Percentiles rank a stretch among this genome's conserved stretches.
Conservation (phyloP, 78 protist genomes). For the Protostelium mycophagum region DNA sequence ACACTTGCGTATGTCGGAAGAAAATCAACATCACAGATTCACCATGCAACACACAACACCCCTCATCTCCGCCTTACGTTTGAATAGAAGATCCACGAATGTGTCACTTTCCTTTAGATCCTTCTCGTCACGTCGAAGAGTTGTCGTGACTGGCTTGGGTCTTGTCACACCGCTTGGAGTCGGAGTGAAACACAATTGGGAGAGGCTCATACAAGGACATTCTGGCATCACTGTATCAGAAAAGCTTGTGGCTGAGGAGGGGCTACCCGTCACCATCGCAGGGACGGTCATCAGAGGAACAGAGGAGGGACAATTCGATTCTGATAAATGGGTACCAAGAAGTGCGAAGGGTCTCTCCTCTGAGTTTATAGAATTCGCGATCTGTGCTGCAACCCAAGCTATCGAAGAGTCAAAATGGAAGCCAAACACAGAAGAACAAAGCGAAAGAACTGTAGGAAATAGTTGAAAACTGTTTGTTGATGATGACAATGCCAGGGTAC, state of each 20-base stretch:
- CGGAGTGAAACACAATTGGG: conserved; percentile 68
- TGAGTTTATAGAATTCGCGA: conserved; percentile 66
- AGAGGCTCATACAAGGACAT: conserved; percentile 33
- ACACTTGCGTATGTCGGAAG: too few species aligned
- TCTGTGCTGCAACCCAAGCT: conserved; percentile 79
- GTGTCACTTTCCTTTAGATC: too few species aligned
- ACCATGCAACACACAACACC: too few species aligned
- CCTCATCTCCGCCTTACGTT: too few species aligned
- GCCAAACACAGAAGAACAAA: neutral
- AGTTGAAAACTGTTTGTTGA: neutral
- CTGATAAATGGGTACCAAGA: conserved; percentile 2
- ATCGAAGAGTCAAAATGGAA: conserved; percentile 47
- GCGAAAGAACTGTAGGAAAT: conserved; percentile 8
- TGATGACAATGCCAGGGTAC: conserved; percentile 76
- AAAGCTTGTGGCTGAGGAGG: neutral
- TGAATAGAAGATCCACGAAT: too few species aligned
- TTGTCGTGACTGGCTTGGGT: conserved; percentile 91
- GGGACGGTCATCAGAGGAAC: conserved; percentile 31
- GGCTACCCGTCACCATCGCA: conserved; percentile 11
- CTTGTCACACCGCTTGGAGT: conserved; percentile 86
- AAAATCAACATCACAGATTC: too few species aligned
- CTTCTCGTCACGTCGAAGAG: conserved; percentile 54
- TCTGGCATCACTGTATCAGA: conserved; percentile 14
- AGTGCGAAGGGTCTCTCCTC: conserved; percentile 10
- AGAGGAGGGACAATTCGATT: conserved; percentile 1